Conservation (phyloP, 768 basidiomycete species). For the Pulveroboletus sp. region DNA sequence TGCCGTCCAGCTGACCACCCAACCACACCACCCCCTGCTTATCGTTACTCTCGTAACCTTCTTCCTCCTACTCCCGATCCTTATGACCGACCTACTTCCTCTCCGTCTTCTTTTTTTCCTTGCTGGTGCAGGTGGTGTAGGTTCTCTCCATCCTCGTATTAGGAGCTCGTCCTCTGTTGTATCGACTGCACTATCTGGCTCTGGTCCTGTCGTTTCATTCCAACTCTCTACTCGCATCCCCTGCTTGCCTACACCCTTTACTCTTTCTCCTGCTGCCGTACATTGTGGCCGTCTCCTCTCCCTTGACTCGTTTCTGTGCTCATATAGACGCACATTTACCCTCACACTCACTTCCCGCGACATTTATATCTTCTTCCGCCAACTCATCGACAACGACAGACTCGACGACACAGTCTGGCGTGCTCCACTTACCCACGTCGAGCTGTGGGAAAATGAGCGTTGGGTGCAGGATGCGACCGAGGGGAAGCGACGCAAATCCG, state of each 20-base stretch:
- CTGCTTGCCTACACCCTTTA: neutral
- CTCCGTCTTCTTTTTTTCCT: constrained; percentile 42
- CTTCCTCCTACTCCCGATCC: constrained; percentile 42
- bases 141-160: constrained; percentile 11
- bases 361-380: constrained; percentile 29
- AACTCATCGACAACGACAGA: constrained; percentile 57
- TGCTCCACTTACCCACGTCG: constrained; percentile 60
- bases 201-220: constrained; percentile 18
- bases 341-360: constrained; percentile 18
- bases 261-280: neutral
- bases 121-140: constrained; percentile 13
- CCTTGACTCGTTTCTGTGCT: neutral
- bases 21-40: constrained; percentile 33
- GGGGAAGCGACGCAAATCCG: constrained; percentile 3
- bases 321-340: constrained; percentile 6
- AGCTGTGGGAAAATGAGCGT: constrained; percentile 80
- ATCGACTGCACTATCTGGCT: constrained; percentile 6
- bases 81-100: constrained; percentile 40
- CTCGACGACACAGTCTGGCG: constrained; percentile 62
- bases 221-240: constrained; percentile 10
- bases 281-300: neutral
- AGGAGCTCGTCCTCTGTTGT: neutral
- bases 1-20: neutral
- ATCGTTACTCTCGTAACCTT: constrained; percentile 34
- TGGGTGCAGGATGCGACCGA: constrained; percentile 32